A percentile compares a stretch with the other conserved stretches of the same genome.
Evolutionary conservation across 345 rosid species (phyloP).

Genomic region (Theobroma cacao): DNA sequence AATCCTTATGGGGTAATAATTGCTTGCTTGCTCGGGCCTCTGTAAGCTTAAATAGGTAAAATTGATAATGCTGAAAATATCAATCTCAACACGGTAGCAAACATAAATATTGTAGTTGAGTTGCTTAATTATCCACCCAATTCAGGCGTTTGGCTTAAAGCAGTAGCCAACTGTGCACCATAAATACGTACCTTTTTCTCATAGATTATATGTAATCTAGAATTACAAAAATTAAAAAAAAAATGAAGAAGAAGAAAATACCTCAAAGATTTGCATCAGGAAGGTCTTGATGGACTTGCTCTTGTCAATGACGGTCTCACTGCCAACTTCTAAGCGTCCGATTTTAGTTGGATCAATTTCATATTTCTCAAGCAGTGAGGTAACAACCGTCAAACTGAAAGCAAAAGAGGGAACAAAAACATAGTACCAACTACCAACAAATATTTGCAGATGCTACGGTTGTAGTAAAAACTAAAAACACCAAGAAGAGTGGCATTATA

Average conservation of each 20-base stretch:
- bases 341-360: constrained; percentile 16
- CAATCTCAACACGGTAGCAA: not conserved
- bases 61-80: not conserved
- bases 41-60: not conserved
- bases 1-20: not conserved
- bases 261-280: constrained; percentile 94
- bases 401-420: not conserved
- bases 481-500: too few relatives aligned
- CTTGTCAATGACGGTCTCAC: constrained; percentile 92
- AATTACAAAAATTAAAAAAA: not conserved
- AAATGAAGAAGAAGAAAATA: constrained; percentile 14
- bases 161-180: not conserved
- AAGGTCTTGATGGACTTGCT: constrained; percentile 92
- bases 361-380: constrained; percentile 26
- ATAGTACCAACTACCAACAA: not conserved
- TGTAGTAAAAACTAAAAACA: not conserved
- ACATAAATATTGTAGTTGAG: not conserved
- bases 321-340: constrained; percentile 77
- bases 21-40: not conserved
- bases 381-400: constrained; percentile 11
- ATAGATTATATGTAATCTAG: not conserved
- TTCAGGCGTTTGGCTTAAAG: not conserved
- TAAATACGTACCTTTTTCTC: not conserved
- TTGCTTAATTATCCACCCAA: not conserved
- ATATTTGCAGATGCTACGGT: not conserved